Percentiles rank a stretch among this genome's conserved stretches.
These are phyloP conservation scores for Brassica carinata DNA, from an alignment of 345 rosid genomes.

Conservation along the genomic window DNA sequence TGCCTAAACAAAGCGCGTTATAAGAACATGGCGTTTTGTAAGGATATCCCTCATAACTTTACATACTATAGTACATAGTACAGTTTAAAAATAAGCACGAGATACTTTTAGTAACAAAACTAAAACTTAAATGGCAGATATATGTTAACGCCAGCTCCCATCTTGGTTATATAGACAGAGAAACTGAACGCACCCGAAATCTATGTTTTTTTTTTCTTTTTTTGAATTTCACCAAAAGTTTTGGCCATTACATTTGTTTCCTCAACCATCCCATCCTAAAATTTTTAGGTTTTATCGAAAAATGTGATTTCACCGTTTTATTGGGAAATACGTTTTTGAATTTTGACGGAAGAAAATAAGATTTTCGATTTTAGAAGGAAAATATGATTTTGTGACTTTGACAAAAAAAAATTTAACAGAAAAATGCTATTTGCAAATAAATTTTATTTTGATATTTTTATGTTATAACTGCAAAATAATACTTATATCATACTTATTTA, in stretches of 20 bases:
- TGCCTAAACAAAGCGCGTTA: background rate
- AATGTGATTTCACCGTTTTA: too few species aligned
- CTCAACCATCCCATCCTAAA: background rate
- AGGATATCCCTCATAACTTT: background rate
- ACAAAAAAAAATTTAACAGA: too few species aligned
- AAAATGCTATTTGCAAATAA: too few species aligned
- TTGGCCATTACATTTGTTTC: slow-evolving; percentile 7
- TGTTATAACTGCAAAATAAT: too few species aligned
- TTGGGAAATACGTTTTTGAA: too few species aligned
- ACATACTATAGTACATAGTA: background rate
- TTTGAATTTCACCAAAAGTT: background rate
- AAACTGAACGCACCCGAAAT: background rate
- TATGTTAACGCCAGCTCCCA: background rate
- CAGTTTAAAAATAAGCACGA: background rate
- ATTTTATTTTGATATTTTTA: too few species aligned
- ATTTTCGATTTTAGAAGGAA: too few species aligned
- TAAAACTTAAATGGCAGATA: background rate
- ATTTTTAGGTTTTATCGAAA: too few species aligned
- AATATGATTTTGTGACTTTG: too few species aligned
- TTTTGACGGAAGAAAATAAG: too few species aligned
- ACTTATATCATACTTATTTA: too few species aligned
- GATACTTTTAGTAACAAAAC: slow-evolving; percentile 3
- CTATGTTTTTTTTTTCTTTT: background rate
- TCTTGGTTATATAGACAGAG: background rate
- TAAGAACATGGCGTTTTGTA: background rate